Conservation (phyloP, 176 grass and related monocot species). For the Triticum urartu region DNA sequence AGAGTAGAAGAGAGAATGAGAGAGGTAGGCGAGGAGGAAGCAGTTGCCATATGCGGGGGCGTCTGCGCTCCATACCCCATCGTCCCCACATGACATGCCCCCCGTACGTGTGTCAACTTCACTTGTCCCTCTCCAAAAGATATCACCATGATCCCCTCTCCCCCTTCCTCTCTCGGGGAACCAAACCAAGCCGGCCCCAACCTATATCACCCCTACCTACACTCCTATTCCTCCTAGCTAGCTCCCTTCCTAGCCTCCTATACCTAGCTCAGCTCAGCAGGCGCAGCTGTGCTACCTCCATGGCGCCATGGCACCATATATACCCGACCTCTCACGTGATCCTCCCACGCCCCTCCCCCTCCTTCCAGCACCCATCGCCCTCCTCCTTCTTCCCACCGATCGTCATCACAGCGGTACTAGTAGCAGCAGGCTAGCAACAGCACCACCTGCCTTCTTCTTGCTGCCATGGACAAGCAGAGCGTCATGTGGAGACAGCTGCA, state of each 20-base stretch:
- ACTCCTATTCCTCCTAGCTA: neutral
- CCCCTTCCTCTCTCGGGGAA: slow-evolving; percentile 29
- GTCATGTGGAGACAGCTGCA: neutral
- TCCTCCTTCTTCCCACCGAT: neutral
- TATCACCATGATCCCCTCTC: slow-evolving; percentile 60
- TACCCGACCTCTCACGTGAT: neutral
- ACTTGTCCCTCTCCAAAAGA: slow-evolving; percentile 93
- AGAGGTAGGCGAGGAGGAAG: neutral
- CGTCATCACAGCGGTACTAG: neutral
- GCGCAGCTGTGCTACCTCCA: neutral
- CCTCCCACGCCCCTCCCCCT: neutral
- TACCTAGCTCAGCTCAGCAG: neutral
- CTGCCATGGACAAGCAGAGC: neutral
- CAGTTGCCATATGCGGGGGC: slow-evolving; percentile 27
- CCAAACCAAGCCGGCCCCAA: neutral
- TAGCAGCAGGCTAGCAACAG: neutral
- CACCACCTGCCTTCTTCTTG: neutral
- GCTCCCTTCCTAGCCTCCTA: neutral
- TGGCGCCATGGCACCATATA: slow-evolving; percentile 24
- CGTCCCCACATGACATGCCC: slow-evolving; percentile 10
- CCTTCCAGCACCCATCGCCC: neutral
- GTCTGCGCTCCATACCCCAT: slow-evolving; percentile 19
- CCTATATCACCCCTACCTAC: slow-evolving; percentile 33
- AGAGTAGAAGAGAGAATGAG: neutral
- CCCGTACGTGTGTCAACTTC: slow-evolving; percentile 75